A percentile compares a stretch with the other conserved stretches of the same genome.
Conservation (phyloP, 176 grass and related monocot species). For the Rhipidocladum racemiflorum region DNA sequence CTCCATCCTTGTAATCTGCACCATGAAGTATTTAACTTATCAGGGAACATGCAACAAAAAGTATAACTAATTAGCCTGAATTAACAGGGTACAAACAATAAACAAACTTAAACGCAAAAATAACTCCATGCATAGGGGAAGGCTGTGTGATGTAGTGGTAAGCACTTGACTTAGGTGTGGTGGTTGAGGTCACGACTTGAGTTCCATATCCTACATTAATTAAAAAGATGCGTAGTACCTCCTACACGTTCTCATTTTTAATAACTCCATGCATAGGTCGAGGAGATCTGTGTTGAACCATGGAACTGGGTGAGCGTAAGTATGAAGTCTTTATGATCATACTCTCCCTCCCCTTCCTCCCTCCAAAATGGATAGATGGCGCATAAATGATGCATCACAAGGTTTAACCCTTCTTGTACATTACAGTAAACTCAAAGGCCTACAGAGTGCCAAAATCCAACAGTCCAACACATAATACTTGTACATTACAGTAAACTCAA, state of each 20-base stretch:
- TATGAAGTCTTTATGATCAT: too few species aligned
- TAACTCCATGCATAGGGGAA: not conserved
- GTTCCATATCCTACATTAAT: not conserved
- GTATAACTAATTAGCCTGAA: not conserved
- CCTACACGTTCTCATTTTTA: not conserved
- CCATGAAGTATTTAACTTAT: conserved; percentile 6
- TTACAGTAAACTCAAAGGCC: not conserved
- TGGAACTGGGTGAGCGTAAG: too few species aligned
- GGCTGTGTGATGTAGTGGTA: not conserved
- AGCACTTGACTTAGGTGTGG: not conserved
- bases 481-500: not conserved
- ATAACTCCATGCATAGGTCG: not conserved
- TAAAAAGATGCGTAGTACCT: not conserved
- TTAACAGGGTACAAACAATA: not conserved
- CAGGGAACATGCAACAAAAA: not conserved
- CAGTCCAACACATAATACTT: not conserved
- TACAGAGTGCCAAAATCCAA: not conserved
- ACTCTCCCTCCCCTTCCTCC: too few species aligned
- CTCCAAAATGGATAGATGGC: too few species aligned
- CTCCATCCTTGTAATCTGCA: conserved; percentile 55
- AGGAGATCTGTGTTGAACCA: too few species aligned
- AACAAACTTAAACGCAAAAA: not conserved
- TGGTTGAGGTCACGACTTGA: not conserved
- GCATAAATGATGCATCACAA: not conserved
- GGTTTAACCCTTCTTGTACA: not conserved